These are phyloP conservation scores for Pyrus betulifolia DNA, from an alignment of 306 rosid species.

Conservation along the genomic window DNA sequence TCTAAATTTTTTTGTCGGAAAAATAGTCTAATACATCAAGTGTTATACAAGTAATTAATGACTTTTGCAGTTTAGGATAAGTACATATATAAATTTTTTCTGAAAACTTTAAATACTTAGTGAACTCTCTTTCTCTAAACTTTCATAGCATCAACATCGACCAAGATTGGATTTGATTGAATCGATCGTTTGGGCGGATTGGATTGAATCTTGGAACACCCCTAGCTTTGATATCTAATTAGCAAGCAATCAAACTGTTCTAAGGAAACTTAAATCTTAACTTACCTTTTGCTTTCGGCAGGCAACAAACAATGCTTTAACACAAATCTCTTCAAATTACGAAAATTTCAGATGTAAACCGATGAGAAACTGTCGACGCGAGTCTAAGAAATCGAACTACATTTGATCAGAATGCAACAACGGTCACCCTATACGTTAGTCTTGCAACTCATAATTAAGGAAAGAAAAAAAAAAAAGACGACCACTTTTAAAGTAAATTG, in stretches of 20 bases:
- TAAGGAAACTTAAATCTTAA: not conserved
- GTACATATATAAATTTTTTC: too few relatives aligned
- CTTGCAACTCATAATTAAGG: constrained; percentile 9
- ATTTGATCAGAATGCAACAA: not conserved
- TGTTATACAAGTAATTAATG: too few relatives aligned
- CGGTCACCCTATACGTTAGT: constrained; percentile 3
- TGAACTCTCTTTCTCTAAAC: too few relatives aligned
- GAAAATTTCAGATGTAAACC: not conserved
- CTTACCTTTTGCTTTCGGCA: not conserved
- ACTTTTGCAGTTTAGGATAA: too few relatives aligned
- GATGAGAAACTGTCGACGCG: constrained; percentile 1
- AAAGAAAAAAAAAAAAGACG: not conserved
- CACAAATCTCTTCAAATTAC: not conserved
- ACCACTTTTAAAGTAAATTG: constrained; percentile 16
- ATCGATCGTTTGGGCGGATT: too few relatives aligned
- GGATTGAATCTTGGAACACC: too few relatives aligned
- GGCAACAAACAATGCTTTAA: too few relatives aligned
- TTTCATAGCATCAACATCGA: too few relatives aligned
- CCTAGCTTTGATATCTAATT: too few relatives aligned
- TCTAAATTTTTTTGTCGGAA: too few relatives aligned
- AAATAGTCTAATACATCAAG: fast-evolving
- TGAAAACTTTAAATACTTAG: too few relatives aligned
- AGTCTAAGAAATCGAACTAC: constrained; percentile 12
- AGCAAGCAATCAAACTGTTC: not conserved
- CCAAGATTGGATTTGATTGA: too few relatives aligned